Base-by-base conservation (phyloP, 1,284 basidiomycete species). In the Amylostereum areolatum region DNA sequence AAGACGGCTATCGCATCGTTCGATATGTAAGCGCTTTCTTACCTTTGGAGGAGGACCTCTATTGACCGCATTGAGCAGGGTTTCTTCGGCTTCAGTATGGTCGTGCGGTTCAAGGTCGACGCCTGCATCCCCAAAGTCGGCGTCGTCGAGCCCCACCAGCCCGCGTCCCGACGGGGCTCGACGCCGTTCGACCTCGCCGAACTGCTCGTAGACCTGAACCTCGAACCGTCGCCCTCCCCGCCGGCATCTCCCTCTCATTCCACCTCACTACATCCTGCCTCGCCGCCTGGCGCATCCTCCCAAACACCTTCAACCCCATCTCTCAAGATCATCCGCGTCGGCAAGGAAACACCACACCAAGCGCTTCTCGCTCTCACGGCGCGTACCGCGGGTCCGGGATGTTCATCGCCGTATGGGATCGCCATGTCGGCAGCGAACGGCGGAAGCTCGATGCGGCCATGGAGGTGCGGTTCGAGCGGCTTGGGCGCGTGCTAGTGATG, bases 71-170 rank as follows among this genome's bases (percentile, higher is more conserved):
- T 25, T 29, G 8, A 31, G 27, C 47, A 79, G 74, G 69, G 76
- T 50, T 60, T 80, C 28, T 67, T 66, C 45, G 73, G 71, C 2
- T 53, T 79, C 33, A 74, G 71, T 43, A 68, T 80, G 64, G 68
- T 79, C 5, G 73, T 81, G 29, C 65, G 77, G 9, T 75, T 69
- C 55, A 72, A 75, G 52, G 74, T 77, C 11, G 76, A 77, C 53
- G 75, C 75, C 7, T 75, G 66, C 50, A 54, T 72, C 12, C 62
- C 63, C 3, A 51, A 61, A 9, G 31, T 29, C 4, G 27, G 18
- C 25, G 7, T 52, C 53, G 4, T 2, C 32, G 29, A 18, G 5
- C 25, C 34, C 27, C 28, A 25, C n/a, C 33, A 6, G 27, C 37
- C 31, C 8, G 9, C 11, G 28, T 30, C 42, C 25, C 18, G 33